Evolutionary conservation across 306 rosid genomes (phyloP).

Genomic region (Sicyos edulis): DNA sequence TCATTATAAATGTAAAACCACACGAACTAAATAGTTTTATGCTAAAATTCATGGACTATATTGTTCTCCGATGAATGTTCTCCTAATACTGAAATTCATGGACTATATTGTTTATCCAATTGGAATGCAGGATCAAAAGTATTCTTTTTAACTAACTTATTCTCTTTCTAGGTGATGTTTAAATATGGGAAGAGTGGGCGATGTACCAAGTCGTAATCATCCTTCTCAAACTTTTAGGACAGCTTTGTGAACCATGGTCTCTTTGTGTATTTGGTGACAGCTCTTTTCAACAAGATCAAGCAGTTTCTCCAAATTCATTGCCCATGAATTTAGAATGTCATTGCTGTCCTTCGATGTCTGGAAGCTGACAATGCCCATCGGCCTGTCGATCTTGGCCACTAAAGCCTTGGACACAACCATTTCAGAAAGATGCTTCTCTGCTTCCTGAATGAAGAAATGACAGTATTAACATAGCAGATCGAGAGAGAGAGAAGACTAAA

Average conservation of each 20-base stretch:
- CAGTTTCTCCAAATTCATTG: slow-evolving; percentile 83
- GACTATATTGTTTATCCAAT: neutral
- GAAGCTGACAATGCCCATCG: slow-evolving; percentile 72
- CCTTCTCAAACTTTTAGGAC: slow-evolving; percentile 51
- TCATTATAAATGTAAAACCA: too few relatives aligned
- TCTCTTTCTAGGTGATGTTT: neutral
- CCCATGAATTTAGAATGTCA: slow-evolving; percentile 80
- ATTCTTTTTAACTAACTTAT: neutral
- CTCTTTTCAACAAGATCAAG: slow-evolving; percentile 97
- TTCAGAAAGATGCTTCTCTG: slow-evolving; percentile 93
- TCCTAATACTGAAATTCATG: neutral
- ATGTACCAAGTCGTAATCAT: neutral
- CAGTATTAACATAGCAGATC: neutral
- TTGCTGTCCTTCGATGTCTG: slow-evolving; percentile 87
- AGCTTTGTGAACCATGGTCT: slow-evolving; percentile 92
- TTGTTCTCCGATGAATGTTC: neutral
- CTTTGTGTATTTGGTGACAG: slow-evolving; percentile 96
- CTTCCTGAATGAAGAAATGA: slow-evolving; percentile 47
- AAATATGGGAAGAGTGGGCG: slow-evolving; percentile 4
- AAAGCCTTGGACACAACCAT: slow-evolving; percentile 97
- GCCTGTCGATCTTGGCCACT: slow-evolving; percentile 89
- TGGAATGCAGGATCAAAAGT: neutral
- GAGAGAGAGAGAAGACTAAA: neutral
- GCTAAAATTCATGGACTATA: neutral
- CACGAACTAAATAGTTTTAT: too few relatives aligned